Conservation (phyloP, 371 early-diverging fungal genomes). For the Mortierella sp. region DNA sequence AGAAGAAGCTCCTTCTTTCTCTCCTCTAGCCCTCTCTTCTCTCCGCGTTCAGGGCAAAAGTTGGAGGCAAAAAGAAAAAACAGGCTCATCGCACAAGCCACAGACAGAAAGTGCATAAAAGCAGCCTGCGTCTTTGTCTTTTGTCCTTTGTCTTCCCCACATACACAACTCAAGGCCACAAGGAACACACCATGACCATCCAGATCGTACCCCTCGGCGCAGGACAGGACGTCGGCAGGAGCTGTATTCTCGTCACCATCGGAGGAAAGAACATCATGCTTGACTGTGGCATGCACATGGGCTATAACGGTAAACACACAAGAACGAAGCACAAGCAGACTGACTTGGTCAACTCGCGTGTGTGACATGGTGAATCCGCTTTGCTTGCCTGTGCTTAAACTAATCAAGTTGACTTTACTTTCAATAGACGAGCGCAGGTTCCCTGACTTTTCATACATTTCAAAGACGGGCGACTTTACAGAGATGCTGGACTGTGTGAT, state of each 20-base stretch:
- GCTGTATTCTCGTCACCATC: constrained; percentile 92
- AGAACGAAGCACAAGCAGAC: neutral
- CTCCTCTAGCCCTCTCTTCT: neutral
- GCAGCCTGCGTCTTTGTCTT: neutral
- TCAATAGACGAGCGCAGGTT: constrained; percentile 86
- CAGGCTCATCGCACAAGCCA: constrained; percentile 18
- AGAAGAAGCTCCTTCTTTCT: neutral
- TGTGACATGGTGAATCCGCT: neutral
- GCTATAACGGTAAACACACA: constrained; percentile 79
- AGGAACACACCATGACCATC: constrained; percentile 59
- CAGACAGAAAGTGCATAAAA: neutral
- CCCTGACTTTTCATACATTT: constrained; percentile 98
- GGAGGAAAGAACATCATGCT: constrained; percentile 96
- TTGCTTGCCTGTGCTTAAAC: no score
- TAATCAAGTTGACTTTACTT: neutral
- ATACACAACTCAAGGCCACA: neutral
- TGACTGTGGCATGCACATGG: constrained; percentile 99
- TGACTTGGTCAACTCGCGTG: neutral
- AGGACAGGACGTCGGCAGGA: constrained; percentile 93
- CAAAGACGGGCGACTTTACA: constrained; percentile 87
- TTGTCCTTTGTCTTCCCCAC: neutral
- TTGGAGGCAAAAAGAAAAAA: neutral
- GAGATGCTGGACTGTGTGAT: constrained; percentile 91
- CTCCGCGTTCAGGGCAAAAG: neutral
- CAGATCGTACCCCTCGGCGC: constrained; percentile 71